Percentiles rank a stretch among this genome's conserved stretches.
These are phyloP conservation scores for Nakazawaea sp. DNA, from an alignment of 805 yeast genomes.

Conservation along the genomic window DNA sequence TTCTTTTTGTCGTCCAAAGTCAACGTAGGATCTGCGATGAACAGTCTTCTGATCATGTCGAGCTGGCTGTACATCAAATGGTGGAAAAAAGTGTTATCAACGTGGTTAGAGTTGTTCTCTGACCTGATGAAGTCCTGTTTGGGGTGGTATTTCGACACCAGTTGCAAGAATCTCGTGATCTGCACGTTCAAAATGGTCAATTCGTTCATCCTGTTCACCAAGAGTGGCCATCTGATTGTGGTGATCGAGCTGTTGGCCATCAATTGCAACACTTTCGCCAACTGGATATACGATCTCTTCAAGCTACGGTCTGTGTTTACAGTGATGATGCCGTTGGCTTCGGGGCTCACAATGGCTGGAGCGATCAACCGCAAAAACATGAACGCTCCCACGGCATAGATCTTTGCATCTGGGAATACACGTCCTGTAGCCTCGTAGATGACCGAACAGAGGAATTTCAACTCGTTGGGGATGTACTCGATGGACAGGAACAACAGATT, in stretches of 20 bases:
- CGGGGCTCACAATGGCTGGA: slow-evolving; percentile 90
- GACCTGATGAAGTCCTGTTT: slow-evolving; percentile 16
- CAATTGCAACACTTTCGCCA: slow-evolving; percentile 80
- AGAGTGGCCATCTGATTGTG: slow-evolving; percentile 57
- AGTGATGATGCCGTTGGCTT: slow-evolving; percentile 31
- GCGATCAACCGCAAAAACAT: slow-evolving; percentile 74
- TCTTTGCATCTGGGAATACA: slow-evolving; percentile 62
- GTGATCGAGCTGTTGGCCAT: slow-evolving; percentile 78
- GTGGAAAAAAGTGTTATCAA: slow-evolving; percentile 35
- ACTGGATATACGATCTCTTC: slow-evolving; percentile 63
- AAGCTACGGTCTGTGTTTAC: slow-evolving; percentile 13
- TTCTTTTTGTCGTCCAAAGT: slow-evolving; percentile 15
- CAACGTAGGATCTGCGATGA: slow-evolving; percentile 3
- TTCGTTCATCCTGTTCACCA: slow-evolving; percentile 34
- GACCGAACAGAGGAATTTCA: slow-evolving; percentile 63
- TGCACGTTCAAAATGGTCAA: slow-evolving; percentile 29
- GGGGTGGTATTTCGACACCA: slow-evolving; percentile 21
- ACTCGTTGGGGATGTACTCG: slow-evolving; percentile 58
- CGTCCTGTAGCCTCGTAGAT: slow-evolving; percentile 49
- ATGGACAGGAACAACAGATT: slow-evolving; percentile 52
- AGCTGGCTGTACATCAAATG: slow-evolving; percentile 44
- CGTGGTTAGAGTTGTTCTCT: slow-evolving; percentile 16
- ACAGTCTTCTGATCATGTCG: slow-evolving; percentile 14
- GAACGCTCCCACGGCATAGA: slow-evolving; percentile 78
- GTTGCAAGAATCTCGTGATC: slow-evolving; percentile 33